Evolutionary conservation across 2,329 filamentous ascomycete species (phyloP), one percentile per base, ranked within the genome.

Genomic region (Cryphonectria parasitica): DNA sequence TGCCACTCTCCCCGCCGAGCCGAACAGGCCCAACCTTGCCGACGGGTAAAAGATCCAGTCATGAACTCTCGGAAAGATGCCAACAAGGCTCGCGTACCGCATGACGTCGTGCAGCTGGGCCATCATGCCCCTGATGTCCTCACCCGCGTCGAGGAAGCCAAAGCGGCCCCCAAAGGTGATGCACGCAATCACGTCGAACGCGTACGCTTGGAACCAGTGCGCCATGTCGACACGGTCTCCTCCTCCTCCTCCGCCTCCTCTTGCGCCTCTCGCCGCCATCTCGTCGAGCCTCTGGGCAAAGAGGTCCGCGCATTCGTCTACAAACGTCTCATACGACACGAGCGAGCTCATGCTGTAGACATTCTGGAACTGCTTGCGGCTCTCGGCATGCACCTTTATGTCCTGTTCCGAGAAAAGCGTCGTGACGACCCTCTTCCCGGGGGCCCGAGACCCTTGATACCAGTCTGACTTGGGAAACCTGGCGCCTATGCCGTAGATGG

Each of bases 151-250:
- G 0, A 87, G 76, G 68, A 87, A 85, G 0, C 84, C 85, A 73
- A 82, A 79, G 0, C 76, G 74, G 3, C 75, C 76, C 17, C 76
- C 80, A 54, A 77, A 79, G 0, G 83, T 86, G 25, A 88, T 84
- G 52, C 83, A 80, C 0, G 84, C 85, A 41, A 88, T 86, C 0
- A 87, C 84, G 65, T 87, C 83, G 58, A 85, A 85, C 0, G 83
- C 83, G 68, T 82, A 86, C 72, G 78, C 85, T 71, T 85, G 83
- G 39, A 85, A 76, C 80, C 81, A 84, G 64, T 81, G 77, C 4
- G 75, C 74, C 56, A 85, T 72, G 71, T 88, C 79, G 3, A 87
- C 73, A 0, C 71, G 67, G 3, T 77, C 22, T 0, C 75, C 45
- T n/a, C 19, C 22, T n/a, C 7, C 45, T n/a, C 19, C 45, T 49